Evolutionary conservation across 169 alveolate genomes (phyloP), one percentile per base, ranked within the genome.

Genomic region (Neospora caninum): DNA sequence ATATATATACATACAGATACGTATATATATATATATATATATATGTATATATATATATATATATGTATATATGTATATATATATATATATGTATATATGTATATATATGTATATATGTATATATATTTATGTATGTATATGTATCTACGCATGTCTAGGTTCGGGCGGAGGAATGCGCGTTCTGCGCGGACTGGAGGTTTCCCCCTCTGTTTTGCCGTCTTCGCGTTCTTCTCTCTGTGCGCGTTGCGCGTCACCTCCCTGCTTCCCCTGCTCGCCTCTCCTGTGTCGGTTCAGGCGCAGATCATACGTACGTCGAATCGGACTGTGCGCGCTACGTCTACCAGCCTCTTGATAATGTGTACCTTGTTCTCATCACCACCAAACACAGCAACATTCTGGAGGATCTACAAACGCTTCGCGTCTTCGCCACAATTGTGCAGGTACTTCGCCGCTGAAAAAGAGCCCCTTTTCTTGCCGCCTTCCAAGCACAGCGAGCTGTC

Each of bases 381-480:
- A 96, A 96, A 94, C 95, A 97, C 70, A 96, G 98, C 86, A 98
- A 98, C 96, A 98, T 98, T 58, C 96, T 98, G 88, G 99, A 98
- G 96, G 99, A 97, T 92, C 80, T 98, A 93, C 98, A 97, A 67
- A 97, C 98, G 1, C 95, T 98, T 54, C 96, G 98, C 88, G 96
- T 97, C 92, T 88, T 98, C 87, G 97, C 98, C 80, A 96, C 97
- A 94, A 97, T 97, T 22, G 95, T 96, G 42, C 96, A 96, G 83
- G 96, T 94, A 70, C 58, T 49, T n/a, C n/a, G n/a, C n/a, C 58
- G 58, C 58, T 49, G 4, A 4, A 49, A 13, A n/a, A n/a, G n/a
- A n/a, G n/a, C n/a, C n/a, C n/a, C n/a, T n/a, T n/a, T n/a, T n/a
- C n/a, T n/a, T n/a, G n/a, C n/a, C n/a, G n/a, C n/a, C n/a, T n/a